These are phyloP conservation scores for Alternaria triticina DNA, from an alignment of 2,329 filamentous ascomycete genomes.

Conservation along the genomic window DNA sequence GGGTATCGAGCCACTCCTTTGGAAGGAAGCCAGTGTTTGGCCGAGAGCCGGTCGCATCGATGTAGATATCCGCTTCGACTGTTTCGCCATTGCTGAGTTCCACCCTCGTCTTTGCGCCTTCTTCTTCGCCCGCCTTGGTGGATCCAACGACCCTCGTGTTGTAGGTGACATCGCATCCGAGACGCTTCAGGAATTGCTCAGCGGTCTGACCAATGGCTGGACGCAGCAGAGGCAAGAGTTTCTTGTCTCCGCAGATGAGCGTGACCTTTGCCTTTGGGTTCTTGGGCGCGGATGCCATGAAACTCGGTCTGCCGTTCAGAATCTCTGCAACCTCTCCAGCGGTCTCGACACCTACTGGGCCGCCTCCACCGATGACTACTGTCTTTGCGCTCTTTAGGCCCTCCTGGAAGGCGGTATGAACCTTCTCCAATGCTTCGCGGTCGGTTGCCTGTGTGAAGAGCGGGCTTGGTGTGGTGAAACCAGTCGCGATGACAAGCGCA, in stretches of 20 bases:
- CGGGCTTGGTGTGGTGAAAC: slow-evolving; percentile 56
- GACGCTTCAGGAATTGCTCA: slow-evolving; percentile 53
- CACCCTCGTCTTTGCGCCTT: slow-evolving; percentile 53
- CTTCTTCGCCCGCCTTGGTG: slow-evolving; percentile 32
- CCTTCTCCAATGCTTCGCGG: slow-evolving; percentile 30
- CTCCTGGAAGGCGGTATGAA: slow-evolving; percentile 48
- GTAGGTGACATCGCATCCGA: slow-evolving; percentile 56
- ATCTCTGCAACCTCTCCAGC: slow-evolving; percentile 58
- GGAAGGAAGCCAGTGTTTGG: slow-evolving; percentile 64
- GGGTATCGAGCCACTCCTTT: slow-evolving; percentile 54
- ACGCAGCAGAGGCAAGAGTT: slow-evolving; percentile 55
- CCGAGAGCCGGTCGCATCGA: slow-evolving; percentile 59
- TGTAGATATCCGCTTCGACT: slow-evolving; percentile 60
- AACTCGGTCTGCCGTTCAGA: slow-evolving; percentile 48
- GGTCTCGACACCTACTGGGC: slow-evolving; percentile 58
- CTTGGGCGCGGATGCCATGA: slow-evolving; percentile 45
- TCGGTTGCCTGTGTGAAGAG: slow-evolving; percentile 53
- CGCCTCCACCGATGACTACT: slow-evolving; percentile 58
- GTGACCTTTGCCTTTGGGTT: slow-evolving; percentile 53
- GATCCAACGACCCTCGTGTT: slow-evolving; percentile 44
- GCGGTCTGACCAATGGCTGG: slow-evolving; percentile 54
- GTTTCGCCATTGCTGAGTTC: slow-evolving; percentile 55
- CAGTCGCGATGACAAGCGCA: slow-evolving; percentile 63
- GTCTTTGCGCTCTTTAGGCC: slow-evolving; percentile 49
- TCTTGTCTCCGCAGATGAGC: slow-evolving; percentile 52